Conservation (phyloP, 345 rosid genomes). For the Pistacia vera region DNA sequence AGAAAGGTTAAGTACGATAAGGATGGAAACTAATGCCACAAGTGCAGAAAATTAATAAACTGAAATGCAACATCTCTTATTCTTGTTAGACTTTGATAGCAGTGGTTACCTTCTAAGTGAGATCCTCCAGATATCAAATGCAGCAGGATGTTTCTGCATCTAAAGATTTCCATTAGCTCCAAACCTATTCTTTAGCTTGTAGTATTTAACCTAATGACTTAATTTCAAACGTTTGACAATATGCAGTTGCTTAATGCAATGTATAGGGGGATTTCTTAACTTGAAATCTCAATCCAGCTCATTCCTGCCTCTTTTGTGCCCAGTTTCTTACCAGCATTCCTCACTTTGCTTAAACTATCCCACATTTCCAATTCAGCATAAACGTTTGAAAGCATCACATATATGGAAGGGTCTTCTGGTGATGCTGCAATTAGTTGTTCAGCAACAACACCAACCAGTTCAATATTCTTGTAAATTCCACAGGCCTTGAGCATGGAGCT, state of each 20-base stretch:
- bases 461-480: constrained; percentile 51
- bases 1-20: too few species aligned
- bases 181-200: neutral
- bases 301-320: constrained; percentile 60
- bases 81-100: neutral
- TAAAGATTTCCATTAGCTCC: neutral
- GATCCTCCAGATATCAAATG: neutral
- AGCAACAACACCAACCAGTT: constrained; percentile 42
- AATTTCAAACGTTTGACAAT: neutral
- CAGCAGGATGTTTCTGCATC: constrained; percentile 2
- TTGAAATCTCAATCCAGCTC: constrained; percentile 59
- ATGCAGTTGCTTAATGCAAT: neutral
- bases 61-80: neutral
- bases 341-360: constrained; percentile 57
- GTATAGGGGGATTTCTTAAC: constrained; percentile 7
- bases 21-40: too few species aligned
- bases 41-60: neutral
- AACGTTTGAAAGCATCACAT: constrained; percentile 69
- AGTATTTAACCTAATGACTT: neutral
- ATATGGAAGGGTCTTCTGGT: constrained; percentile 54
- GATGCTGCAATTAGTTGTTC: constrained; percentile 39
- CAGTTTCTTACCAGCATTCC: constrained; percentile 51
- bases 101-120: neutral
- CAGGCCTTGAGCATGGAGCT: constrained; percentile 66
- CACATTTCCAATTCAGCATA: constrained; percentile 67